Conservation (phyloP, 2,329 filamentous ascomycete genomes). For the Sporothrix dimorphospora region DNA sequence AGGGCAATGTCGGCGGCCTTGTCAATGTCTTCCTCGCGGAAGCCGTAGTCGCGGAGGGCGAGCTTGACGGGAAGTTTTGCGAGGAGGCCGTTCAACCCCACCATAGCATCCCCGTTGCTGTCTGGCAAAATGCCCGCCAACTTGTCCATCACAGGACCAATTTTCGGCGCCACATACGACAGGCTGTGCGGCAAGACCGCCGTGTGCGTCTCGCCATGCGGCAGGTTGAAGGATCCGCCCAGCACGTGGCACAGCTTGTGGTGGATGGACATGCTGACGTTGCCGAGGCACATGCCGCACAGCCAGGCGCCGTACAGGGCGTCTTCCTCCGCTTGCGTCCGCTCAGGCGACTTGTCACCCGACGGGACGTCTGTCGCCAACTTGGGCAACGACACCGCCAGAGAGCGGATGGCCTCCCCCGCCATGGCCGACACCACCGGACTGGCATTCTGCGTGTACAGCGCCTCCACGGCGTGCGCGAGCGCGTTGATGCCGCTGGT, state of each 20-base stretch:
- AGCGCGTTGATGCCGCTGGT: constrained; percentile 68
- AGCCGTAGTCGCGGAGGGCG: constrained; percentile 56
- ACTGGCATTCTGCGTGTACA: constrained; percentile 65
- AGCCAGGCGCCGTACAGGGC: constrained; percentile 68
- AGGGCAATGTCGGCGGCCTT: constrained; percentile 60
- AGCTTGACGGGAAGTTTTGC: constrained; percentile 56
- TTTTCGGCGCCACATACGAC: constrained; percentile 62
- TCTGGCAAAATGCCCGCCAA: constrained; percentile 58
- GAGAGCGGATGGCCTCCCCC: constrained; percentile 57
- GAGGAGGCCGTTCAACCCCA: constrained; percentile 60
- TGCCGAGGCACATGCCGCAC: constrained; percentile 63
- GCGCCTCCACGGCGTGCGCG: constrained; percentile 66
- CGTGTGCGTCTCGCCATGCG: constrained; percentile 68
- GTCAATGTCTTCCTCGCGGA: constrained; percentile 61
- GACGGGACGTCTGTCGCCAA: constrained; percentile 41
- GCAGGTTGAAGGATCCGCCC: constrained; percentile 65
- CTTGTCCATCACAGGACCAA: constrained; percentile 55
- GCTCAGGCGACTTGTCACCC: constrained; percentile 40
- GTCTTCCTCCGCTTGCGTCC: constrained; percentile 48
- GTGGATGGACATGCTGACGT: constrained; percentile 65
- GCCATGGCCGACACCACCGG: constrained; percentile 63
- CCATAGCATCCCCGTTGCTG: constrained; percentile 60
- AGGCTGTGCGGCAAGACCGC: constrained; percentile 65
- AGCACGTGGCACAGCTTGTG: constrained; percentile 70
- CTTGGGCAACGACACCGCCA: constrained; percentile 57